A percentile compares a stretch with the other conserved stretches of the same genome.
phyloP scores from a whole-genome alignment of 805 yeast genomes.

The Dipodascus albidus region DNA sequence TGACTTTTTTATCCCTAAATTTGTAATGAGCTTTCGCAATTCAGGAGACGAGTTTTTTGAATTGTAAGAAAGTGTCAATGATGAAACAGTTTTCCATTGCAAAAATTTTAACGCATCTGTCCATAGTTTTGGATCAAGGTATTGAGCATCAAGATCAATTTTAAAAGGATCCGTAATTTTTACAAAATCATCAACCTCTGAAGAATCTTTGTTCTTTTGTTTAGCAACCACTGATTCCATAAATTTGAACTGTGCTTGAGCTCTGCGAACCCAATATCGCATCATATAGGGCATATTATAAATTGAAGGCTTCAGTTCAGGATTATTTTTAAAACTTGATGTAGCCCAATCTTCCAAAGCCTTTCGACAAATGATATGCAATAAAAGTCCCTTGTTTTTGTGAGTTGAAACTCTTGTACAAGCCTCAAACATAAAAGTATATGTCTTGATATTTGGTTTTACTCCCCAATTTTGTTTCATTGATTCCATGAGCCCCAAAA shows the following conservation, averaged over 20 bases:
- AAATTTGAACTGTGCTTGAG: neutral
- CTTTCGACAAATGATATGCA: slow-evolving; percentile 1
- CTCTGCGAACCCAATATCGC: neutral
- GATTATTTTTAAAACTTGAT: neutral
- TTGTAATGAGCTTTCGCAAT: neutral
- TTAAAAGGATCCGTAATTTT: neutral
- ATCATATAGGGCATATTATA: neutral
- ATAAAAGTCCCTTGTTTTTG: slow-evolving; percentile 3
- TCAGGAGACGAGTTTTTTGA: neutral
- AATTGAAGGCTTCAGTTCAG: neutral
- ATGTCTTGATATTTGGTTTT: slow-evolving; percentile 7
- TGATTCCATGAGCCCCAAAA: slow-evolving; percentile 10
- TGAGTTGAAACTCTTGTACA: slow-evolving; percentile 5
- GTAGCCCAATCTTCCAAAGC: neutral
- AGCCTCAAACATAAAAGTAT: slow-evolving; percentile 10
- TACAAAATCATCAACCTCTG: neutral
- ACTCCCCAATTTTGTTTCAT: slow-evolving; percentile 9
- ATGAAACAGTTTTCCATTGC: neutral
- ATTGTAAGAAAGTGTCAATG: neutral
- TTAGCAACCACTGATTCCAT: neutral
- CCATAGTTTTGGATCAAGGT: neutral
- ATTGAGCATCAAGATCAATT: neutral
- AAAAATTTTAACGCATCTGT: neutral
- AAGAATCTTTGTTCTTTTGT: neutral
- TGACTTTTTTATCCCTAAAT: neutral